These are phyloP conservation scores for Cystoisospora suis DNA, from an alignment of 169 alveolate species.

Conservation along the genomic window DNA sequence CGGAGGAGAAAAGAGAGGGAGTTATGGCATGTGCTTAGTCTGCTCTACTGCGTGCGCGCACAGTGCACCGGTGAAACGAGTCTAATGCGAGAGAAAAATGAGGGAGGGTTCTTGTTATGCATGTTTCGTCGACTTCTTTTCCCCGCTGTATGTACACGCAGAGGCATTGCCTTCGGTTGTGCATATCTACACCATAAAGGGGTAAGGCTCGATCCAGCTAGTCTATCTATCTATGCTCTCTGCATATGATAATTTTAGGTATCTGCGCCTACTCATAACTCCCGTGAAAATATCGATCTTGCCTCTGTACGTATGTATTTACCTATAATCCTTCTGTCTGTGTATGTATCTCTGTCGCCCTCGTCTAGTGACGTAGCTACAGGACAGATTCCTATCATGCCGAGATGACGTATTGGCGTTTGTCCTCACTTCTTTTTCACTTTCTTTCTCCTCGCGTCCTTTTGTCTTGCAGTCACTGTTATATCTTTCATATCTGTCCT, in stretches of 20 bases:
- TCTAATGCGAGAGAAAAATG: no score
- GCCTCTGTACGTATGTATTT: neutral
- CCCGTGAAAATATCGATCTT: neutral
- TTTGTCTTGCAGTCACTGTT: neutral
- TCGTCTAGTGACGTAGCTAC: no score
- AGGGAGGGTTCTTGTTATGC: no score
- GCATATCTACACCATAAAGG: slow-evolving; percentile 31
- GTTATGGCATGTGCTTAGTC: no score
- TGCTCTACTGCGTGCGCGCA: no score
- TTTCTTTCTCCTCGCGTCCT: neutral
- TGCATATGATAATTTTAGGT: neutral
- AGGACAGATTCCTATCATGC: neutral
- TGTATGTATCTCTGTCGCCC: no score
- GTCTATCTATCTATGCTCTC: neutral
- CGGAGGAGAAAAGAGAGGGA: no score
- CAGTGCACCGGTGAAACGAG: no score
- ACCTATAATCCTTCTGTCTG: no score
- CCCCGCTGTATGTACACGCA: no score
- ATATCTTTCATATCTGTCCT: neutral
- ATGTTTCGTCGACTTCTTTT: no score
- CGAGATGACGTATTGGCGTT: neutral
- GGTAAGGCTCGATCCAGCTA: neutral
- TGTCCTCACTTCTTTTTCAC: neutral
- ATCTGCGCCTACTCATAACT: neutral
- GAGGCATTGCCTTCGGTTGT: slow-evolving; percentile 21